Conservation (phyloP, 768 basidiomycete genomes). For the Tephrocybe sp. region DNA sequence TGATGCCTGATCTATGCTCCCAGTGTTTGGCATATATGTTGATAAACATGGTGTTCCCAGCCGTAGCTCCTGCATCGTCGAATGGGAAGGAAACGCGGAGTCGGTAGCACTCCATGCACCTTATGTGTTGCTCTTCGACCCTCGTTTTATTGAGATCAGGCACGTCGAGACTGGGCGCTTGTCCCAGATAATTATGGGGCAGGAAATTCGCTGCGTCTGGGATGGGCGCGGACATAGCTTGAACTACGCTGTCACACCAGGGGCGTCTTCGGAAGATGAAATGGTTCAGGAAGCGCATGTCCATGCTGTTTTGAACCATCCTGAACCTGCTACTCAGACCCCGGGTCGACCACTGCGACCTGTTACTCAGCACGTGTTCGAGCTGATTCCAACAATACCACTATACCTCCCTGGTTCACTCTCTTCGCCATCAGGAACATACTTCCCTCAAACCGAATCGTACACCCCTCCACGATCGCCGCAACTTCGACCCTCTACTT, state of each 20-base stretch:
- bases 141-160: conserved; percentile 88
- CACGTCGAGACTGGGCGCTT: conserved; percentile 80
- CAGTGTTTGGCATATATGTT: conserved; percentile 91
- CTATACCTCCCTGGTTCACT: conserved; percentile 65
- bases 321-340: conserved; percentile 40
- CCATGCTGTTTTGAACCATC: conserved; percentile 80
- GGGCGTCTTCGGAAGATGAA: conserved; percentile 42
- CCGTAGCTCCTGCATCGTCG: conserved; percentile 68
- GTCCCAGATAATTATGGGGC: conserved; percentile 79
- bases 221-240: conserved; percentile 67
- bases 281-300: conserved; percentile 80
- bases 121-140: conserved; percentile 85
- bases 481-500: conserved; percentile 30
- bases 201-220: conserved; percentile 85
- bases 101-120: conserved; percentile 88
- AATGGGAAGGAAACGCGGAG: conserved; percentile 94
- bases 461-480: conserved; percentile 60
- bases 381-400: conserved; percentile 75
- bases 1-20: conserved; percentile 10
- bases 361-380: conserved; percentile 72
- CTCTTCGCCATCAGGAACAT: conserved; percentile 53
- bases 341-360: conserved; percentile 43
- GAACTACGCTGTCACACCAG: conserved; percentile 65
- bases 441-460: conserved; percentile 45
- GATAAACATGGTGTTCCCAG: conserved; percentile 90